phyloP scores from a whole-genome alignment of 2,329 filamentous ascomycete species.

The Beauveria brongniartii region DNA sequence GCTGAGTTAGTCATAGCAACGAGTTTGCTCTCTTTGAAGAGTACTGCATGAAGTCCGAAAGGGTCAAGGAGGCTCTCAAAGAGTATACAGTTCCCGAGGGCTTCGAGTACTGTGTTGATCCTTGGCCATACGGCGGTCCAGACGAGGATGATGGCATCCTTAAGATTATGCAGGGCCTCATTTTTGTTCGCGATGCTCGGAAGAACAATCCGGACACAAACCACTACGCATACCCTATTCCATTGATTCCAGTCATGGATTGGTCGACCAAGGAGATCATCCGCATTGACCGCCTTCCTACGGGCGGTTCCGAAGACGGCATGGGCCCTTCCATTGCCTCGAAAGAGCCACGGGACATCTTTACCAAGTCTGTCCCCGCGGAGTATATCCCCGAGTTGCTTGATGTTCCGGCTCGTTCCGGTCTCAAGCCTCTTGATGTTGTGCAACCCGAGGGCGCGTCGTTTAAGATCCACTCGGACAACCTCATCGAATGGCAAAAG shows the following conservation, averaged over 20 bases:
- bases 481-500: slow-evolving; percentile 53
- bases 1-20: slow-evolving; percentile 16
- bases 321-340: slow-evolving; percentile 27
- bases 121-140: slow-evolving; percentile 59
- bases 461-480: slow-evolving; percentile 47
- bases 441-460: slow-evolving; percentile 61
- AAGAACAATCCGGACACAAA: slow-evolving; percentile 47
- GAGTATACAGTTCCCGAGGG: slow-evolving; percentile 39
- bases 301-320: slow-evolving; percentile 37
- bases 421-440: slow-evolving; percentile 63
- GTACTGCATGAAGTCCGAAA: slow-evolving; percentile 31
- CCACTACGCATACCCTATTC: slow-evolving; percentile 55
- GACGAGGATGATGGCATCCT: slow-evolving; percentile 31
- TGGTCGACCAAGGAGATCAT: slow-evolving; percentile 45
- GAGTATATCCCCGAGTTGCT: slow-evolving; percentile 47
- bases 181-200: slow-evolving; percentile 36
- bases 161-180: slow-evolving; percentile 41
- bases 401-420: slow-evolving; percentile 35
- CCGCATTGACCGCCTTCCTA: slow-evolving; percentile 49
- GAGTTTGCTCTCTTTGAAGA: slow-evolving; percentile 35
- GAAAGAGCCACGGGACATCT: slow-evolving; percentile 35
- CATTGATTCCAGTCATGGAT: slow-evolving; percentile 52
- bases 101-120: slow-evolving; percentile 38
- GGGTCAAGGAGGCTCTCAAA: slow-evolving; percentile 39
- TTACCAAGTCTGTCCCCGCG: slow-evolving; percentile 31